phyloP scores from a whole-genome alignment of 371 early-diverging fungal species.

The Mucor ambiguus region DNA sequence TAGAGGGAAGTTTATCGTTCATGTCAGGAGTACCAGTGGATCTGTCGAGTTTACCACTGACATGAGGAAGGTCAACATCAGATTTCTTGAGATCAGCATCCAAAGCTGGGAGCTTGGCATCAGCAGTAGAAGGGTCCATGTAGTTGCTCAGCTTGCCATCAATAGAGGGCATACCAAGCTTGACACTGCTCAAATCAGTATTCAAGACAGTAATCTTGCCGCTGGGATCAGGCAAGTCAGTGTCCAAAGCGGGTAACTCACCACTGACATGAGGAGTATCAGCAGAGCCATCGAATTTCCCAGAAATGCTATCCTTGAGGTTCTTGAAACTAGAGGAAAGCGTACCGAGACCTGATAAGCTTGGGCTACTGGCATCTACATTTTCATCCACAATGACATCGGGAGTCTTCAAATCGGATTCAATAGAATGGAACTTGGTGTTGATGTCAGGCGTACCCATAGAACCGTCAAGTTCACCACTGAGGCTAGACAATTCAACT shows the following conservation, averaged over 20 bases:
- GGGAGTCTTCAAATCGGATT: background rate
- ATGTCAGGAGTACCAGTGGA: too few species aligned
- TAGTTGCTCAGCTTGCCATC: background rate
- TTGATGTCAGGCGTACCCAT: background rate
- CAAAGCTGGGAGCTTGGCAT: background rate
- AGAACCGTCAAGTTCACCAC: background rate
- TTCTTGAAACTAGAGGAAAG: background rate
- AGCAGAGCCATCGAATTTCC: background rate
- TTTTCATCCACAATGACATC: background rate
- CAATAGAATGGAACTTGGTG: background rate
- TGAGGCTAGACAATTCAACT: background rate
- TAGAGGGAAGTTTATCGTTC: too few species aligned
- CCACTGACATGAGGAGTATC: background rate
- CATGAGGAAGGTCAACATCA: background rate
- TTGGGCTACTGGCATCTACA: background rate
- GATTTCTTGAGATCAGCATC: background rate
- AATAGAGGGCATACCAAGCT: background rate
- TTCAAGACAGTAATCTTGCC: background rate
- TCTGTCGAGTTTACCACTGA: too few species aligned
- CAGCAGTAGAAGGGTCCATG: background rate
- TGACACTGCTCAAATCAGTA: background rate
- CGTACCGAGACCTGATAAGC: background rate
- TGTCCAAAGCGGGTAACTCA: background rate
- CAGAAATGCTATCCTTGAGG: background rate
- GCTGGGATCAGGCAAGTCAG: background rate